Evolutionary conservation across 2,329 filamentous ascomycete species (phyloP), one percentile per base, ranked within the genome.

Genomic region (Fusarium azukiicola): DNA sequence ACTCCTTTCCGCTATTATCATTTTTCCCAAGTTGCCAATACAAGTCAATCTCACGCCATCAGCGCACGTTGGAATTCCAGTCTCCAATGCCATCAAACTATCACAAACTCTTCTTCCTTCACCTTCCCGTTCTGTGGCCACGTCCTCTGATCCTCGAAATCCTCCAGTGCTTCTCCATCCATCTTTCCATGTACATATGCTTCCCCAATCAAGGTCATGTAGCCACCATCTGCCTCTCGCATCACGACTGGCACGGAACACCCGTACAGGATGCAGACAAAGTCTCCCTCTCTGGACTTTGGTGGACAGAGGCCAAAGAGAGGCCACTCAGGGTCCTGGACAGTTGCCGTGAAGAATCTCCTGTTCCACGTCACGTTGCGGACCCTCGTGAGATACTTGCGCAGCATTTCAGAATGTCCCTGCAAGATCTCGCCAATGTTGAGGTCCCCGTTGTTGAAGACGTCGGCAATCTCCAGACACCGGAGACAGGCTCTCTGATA

Each of bases 141-240:
- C 9, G n/a, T 23, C 14, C 10, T 61, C 5, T 16, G 10, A 19
- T 61, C 54, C 36, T 61, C 54, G 4, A 61, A 61, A 16, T 61
- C 54, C 9, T 61, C 54, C 54, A 61, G n/a, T 23, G 54, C 54
- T 16, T 61, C 54, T 23, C 54, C 54, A 10, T 61, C 54, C 54
- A 61, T 61, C 36, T 61, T 61, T 23, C 54, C 54, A 61, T 61
- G 54, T 5, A 61, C 54, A 61, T 61, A 61, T 14, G 54, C 54
- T 40, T 61, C 54, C 2, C 54, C 54, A 61, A 61, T 61, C 54
- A 61, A 61, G 8, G 54, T 23, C 54, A 61, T 40, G 12, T 40
- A 11, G 14, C 14, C 21, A 11, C 36, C 54, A 5, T 21, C 13
- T 23, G 54, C 38, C 36, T 61, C 54, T 61, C 54, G n/a, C 54